Base-by-base conservation (phyloP, 2,329 filamentous ascomycete genomes). In the Botrytis galanthina region DNA sequence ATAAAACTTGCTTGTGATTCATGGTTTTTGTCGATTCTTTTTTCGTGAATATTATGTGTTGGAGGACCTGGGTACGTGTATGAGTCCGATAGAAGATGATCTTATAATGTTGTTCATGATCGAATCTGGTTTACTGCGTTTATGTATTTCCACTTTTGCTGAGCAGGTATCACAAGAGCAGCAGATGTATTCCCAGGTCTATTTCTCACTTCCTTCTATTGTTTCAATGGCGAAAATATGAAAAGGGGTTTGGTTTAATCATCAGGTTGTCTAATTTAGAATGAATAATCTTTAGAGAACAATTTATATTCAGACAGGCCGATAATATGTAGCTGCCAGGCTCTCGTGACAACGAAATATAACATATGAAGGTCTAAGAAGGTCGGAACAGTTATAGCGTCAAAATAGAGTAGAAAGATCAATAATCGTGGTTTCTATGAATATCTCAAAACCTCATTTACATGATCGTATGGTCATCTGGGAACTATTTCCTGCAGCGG, bases 361-460 rank as follows among this genome's bases (percentile, higher is more conserved):
- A 18, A 16, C 9, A 12, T 18, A 29, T 54, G 14, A 29, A 29
- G 32, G n/a, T 29, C 5, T 8, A 57, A 8, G 12, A 9, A 29
- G 32, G 14, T 14, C 2, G 16, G 51, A 29, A 14, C 6, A 29
- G n/a, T n/a, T 57, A 18, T 18, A 9, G 3, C 51, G 3, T 7
- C 51, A 18, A 9, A 29, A 5, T 29, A 29, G 51, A 54, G 6
- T 18, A 14, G 3, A 9, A 3, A 54, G 18, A 4, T 6, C 16
- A 1, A 9, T 1, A 1, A 29, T 18, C 6, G 7, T 6, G 6
- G 29, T 57, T 57, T 29, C 14, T 4, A 4, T 9, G 6, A 9
- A 16, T 8, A 4, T 54, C 5, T 4, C 0, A 8, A 29, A 9
- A 8, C 7, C 3, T 14, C 12, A 4, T 16, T 18, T 1, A 16